These are phyloP conservation scores for Henckelia pumila DNA, from an alignment of 257 asterid genomes.

Conservation along the genomic window DNA sequence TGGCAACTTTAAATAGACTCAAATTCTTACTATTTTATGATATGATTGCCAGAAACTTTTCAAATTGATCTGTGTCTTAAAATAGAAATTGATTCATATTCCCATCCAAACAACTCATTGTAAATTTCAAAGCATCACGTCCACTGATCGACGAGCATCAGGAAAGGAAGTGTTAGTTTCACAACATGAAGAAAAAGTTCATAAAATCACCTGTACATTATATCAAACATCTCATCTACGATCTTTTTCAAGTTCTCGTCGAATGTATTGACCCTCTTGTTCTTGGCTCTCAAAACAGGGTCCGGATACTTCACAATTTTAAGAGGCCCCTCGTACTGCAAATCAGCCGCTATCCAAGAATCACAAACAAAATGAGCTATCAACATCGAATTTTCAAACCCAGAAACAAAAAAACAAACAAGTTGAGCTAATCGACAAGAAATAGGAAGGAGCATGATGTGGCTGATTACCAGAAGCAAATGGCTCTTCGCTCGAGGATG, in stretches of 20 bases:
- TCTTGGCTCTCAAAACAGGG: conserved; percentile 77
- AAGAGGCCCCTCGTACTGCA: conserved; percentile 58
- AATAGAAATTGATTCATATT: no score
- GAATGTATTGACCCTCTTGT: conserved; percentile 57
- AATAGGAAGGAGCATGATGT: not conserved
- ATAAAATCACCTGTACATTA: conserved; percentile 74
- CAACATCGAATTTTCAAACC: not conserved
- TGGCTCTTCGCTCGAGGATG: conserved; percentile 38
- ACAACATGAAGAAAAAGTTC: not conserved
- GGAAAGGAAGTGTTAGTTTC: not conserved
- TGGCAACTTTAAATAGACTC: not conserved
- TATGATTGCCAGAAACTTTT: no score
- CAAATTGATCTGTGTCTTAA: not conserved
- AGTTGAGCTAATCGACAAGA: not conserved
- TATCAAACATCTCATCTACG: conserved; percentile 85
- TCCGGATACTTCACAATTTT: conserved; percentile 73
- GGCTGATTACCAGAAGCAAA: conserved; percentile 61
- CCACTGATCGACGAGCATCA: not conserved
- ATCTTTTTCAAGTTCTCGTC: conserved; percentile 73
- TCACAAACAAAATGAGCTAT: not conserved
- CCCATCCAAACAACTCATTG: not conserved
- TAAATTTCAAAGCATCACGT: not conserved
- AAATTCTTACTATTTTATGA: no score
- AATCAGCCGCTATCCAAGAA: conserved; percentile 64
- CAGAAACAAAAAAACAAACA: not conserved